Conservation (phyloP, 1,284 basidiomycete species). For the Abortiporus biennis region DNA sequence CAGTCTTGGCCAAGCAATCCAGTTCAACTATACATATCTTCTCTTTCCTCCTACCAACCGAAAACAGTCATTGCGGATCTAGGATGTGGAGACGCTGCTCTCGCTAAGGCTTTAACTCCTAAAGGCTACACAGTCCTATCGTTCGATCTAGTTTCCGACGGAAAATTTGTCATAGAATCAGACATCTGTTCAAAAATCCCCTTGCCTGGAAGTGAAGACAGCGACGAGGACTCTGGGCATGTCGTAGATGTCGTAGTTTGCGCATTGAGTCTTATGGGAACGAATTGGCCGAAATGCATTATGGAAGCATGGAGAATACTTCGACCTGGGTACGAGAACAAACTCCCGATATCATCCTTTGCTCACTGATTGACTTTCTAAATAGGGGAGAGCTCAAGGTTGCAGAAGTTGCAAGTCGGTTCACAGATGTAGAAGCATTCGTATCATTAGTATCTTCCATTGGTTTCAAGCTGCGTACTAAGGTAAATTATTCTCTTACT, state of each 20-base stretch:
- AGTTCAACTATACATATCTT: conserved; percentile 67
- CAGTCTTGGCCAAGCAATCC: conserved; percentile 90
- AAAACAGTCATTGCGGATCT: conserved; percentile 85
- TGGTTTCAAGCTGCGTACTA: conserved; percentile 75
- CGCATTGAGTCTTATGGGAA: conserved; percentile 94
- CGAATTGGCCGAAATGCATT: conserved; percentile 91
- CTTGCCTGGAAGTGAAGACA: conserved; percentile 56
- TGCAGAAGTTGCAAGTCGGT: conserved; percentile 93
- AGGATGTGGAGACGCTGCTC: conserved; percentile 91
- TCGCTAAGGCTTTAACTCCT: conserved; percentile 71
- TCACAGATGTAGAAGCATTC: conserved; percentile 75
- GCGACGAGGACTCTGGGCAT: conserved; percentile 47
- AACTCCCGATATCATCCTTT: no score
- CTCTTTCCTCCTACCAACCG: conserved; percentile 52
- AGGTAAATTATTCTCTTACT: conserved; percentile 41
- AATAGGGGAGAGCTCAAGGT: conserved; percentile 83
- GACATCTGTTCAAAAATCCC: conserved; percentile 75
- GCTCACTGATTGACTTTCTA: conserved; percentile 1
- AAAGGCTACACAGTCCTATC: conserved; percentile 70
- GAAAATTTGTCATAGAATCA: conserved; percentile 68
- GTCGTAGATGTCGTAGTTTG: conserved; percentile 91
- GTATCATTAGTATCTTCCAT: conserved; percentile 62
- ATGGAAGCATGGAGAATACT: conserved; percentile 88
- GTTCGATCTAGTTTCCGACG: conserved; percentile 78
- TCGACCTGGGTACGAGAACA: conserved; percentile 71